Base-by-base conservation (phyloP, 768 basidiomycete genomes). In the Pulveroboletus sp. region DNA sequence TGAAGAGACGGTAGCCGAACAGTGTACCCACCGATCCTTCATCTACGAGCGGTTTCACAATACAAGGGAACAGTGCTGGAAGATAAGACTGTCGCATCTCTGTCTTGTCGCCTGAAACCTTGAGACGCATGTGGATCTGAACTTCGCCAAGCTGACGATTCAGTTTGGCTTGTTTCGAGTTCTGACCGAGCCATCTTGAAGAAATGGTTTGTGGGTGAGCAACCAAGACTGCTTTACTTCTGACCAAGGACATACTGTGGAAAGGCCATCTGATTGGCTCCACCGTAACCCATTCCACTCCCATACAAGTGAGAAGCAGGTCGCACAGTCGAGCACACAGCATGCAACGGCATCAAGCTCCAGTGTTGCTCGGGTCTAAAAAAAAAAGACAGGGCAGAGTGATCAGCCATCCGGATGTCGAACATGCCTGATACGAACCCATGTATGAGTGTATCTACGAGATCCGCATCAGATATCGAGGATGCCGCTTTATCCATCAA, bases 151-250 rank as follows among this genome's bases (percentile, higher is more conserved):
- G 75, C 55, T 88, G 85, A 33, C 94, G 79, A 47, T 65, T 74
- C 0, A 97, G 77, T 61, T 95, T 96, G 56, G 62, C 76, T 66
- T 89, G 86, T 62, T 94, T 95, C 50, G 96, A 98, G 68, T 98
- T 98, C 64, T 98, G 93, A 8, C 95, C 95, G 11, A 99, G 83
- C 92, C 93, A 99, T 62, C 94, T 97, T 58, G 3, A n/a, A 21
- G 21, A 37, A 24, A 55, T 36, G 15, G 12, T 10, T 47, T 47
- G 12, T 35, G 10, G 40, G 8, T 46, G 39, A 46, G 33, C 24
- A n/a, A 38, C 5, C 15, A 48, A 10, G 6, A 21, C 7, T 4
- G 9, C 1, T 6, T 8, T 6, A 28, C 18, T 18, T 28, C 8
- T 30, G 18, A 47, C 21, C 33, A 24, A 56, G 39, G 3, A 76